These are phyloP conservation scores for Sicyos edulis DNA, from an alignment of 306 rosid species.

Conservation along the genomic window DNA sequence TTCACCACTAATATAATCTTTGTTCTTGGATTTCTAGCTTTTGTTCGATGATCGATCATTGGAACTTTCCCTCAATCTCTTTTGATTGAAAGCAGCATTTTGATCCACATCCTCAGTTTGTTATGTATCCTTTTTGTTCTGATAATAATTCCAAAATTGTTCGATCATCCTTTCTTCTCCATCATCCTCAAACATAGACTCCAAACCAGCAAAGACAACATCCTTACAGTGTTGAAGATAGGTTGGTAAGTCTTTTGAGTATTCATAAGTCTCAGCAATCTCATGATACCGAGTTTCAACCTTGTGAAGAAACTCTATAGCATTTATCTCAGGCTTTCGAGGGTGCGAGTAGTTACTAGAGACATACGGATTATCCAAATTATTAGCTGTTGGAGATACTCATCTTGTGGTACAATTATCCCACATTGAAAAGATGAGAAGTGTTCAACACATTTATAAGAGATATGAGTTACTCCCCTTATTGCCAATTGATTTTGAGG, in stretches of 20 bases:
- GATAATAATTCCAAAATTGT: slow-evolving; percentile 51
- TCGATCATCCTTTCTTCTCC: slow-evolving; percentile 54
- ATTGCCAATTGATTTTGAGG: too few species aligned
- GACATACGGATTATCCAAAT: slow-evolving; percentile 24
- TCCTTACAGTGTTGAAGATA: slow-evolving; percentile 77
- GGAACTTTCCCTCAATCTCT: slow-evolving; percentile 22
- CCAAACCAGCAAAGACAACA: slow-evolving; percentile 67
- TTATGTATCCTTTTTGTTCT: slow-evolving; percentile 43
- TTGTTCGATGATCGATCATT: slow-evolving; percentile 7
- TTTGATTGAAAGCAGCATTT: slow-evolving; percentile 22
- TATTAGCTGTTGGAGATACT: too few species aligned
- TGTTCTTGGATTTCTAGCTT: slow-evolving; percentile 20
- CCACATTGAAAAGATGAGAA: too few species aligned
- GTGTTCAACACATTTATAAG: too few species aligned
- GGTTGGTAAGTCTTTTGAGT: slow-evolving; percentile 58
- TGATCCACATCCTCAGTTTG: slow-evolving; percentile 23
- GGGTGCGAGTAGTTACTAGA: slow-evolving; percentile 22
- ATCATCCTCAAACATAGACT: slow-evolving; percentile 46
- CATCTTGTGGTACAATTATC: too few species aligned
- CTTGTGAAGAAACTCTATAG: slow-evolving; percentile 48
- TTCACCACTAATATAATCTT: slow-evolving; percentile 13
- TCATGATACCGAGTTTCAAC: slow-evolving; percentile 52
- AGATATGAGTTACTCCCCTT: too few species aligned
- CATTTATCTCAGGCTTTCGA: slow-evolving; percentile 35
- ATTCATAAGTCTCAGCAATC: slow-evolving; percentile 40